Evolutionary conservation across 1,139 yeast species (phyloP), one percentile per base, ranked within the genome.

Genomic region (Scheffersomyces stambukii): DNA sequence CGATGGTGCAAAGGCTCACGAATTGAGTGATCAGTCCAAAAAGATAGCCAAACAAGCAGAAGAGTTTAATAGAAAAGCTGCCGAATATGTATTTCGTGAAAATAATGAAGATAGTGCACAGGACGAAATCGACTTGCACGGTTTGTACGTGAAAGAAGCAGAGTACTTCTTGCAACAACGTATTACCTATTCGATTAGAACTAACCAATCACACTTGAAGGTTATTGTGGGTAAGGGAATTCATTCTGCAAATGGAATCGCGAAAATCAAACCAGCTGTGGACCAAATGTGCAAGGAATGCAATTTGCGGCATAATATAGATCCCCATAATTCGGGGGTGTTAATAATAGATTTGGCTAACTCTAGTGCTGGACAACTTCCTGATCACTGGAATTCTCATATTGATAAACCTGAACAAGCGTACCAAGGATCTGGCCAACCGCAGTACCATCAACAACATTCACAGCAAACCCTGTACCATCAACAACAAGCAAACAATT

Each of bases 211-310:
- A 21, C 66, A 64, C 29, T 52, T 77, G 32, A 60, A 70, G 35
- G 85, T 85, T 12, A 89, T 91, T 50, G 96, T 88, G 8, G 97
- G 97, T n/a, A 89, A 89, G 55, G 98, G 97, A 8, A 51, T 77
- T 29, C 97, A 91, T 52, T 84, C 96, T 0, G 67, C 71, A 28
- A 65, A 77, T 42, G 94, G 94, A 18, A 74, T 85, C 28, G 91
- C 96, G 28, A 89, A 88, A 55, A 60, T 91, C 44, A 84, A 81
- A 53, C 96, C 96, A 1, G 96, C 96, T 0, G 77, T 88, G 11
- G 91, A 84, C 48, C 72, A 77, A 25, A 60, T 86, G 51, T 86
- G 95, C 54, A 53, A 60, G 24, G 81, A 83, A 43, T 73, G 80
- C 32, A 60, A 73, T 11, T 67, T 89, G 43, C 69, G 56, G 16